Conservation (phyloP, 2,329 filamentous ascomycete genomes). For the Furcasterigmium furcatum region DNA sequence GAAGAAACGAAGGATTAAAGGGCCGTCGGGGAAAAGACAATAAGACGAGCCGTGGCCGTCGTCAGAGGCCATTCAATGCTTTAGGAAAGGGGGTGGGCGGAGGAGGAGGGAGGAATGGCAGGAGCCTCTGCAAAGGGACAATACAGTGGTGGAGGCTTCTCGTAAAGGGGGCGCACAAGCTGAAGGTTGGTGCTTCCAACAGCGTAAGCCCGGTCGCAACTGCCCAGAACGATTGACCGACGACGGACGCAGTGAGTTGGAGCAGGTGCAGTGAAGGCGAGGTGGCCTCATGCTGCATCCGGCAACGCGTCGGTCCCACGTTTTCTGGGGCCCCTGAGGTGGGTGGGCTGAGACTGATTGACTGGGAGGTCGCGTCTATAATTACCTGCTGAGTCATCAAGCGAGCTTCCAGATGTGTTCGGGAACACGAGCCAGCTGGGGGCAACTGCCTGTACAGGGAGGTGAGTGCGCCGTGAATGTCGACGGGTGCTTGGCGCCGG, state of each 20-base stretch:
- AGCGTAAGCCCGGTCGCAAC: not conserved
- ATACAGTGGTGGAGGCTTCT: not conserved
- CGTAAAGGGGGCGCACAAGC: too few species aligned
- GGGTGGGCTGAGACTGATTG: too few species aligned
- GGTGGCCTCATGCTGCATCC: slow-evolving; percentile 24
- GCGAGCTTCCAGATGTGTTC: too few species aligned
- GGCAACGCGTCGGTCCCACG: not conserved
- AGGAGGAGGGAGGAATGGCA: slow-evolving; percentile 10
- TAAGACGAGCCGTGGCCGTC: slow-evolving; percentile 4
- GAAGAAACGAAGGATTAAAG: slow-evolving; percentile 40
- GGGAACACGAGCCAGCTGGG: too few species aligned
- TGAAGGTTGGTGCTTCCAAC: too few species aligned
- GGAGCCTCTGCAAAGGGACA: not conserved
- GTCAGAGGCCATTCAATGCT: slow-evolving; percentile 10
- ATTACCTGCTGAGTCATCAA: too few species aligned
- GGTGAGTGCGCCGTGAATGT: too few species aligned
- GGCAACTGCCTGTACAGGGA: too few species aligned
- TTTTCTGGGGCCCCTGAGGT: not conserved
- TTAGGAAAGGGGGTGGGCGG: slow-evolving; percentile 16
- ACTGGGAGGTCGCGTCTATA: too few species aligned
- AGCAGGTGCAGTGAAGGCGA: slow-evolving; percentile 19
- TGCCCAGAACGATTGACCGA: too few species aligned
- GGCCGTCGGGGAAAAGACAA: slow-evolving; percentile 15
- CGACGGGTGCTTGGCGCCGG: too few species aligned
- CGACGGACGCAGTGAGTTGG: too few species aligned